Conservation (phyloP, 352 stramenopile genomes). For the Blastocystis sp. region DNA sequence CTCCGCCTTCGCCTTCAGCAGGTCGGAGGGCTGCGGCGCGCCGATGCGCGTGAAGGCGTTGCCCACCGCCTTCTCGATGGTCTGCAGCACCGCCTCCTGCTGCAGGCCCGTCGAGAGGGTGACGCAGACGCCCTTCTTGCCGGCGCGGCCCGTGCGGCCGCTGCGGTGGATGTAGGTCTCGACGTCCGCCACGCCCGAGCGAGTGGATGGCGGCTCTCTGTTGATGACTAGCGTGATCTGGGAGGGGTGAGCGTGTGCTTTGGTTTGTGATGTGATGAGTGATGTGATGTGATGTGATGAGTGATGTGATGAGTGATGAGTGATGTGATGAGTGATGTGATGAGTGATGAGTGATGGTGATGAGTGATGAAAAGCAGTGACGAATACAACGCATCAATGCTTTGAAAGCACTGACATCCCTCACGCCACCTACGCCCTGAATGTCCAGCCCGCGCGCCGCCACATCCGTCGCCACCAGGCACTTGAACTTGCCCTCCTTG, state of each 20-base stretch:
- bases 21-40: slow-evolving; percentile 80
- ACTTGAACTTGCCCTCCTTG: slow-evolving; percentile 85
- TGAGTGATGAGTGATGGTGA: no score
- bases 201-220: slow-evolving; percentile 93
- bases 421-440: slow-evolving; percentile 83
- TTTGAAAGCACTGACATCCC: slow-evolving; percentile 94
- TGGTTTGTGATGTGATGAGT: neutral
- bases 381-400: slow-evolving; percentile 90
- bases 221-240: slow-evolving; percentile 96
- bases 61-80: slow-evolving; percentile 82
- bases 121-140: slow-evolving; percentile 90
- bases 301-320: slow-evolving; percentile 61
- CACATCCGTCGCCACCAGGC: slow-evolving; percentile 93
- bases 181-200: slow-evolving; percentile 85
- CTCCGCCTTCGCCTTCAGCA: slow-evolving; percentile 81
- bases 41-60: slow-evolving; percentile 85
- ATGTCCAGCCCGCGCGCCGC: slow-evolving; percentile 93
- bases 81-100: slow-evolving; percentile 78
- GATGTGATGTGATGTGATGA: neutral
- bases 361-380: neutral
- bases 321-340: slow-evolving; percentile 51
- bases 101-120: slow-evolving; percentile 85
- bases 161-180: slow-evolving; percentile 97
- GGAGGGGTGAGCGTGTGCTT: neutral
- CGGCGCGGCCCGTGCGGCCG: slow-evolving; percentile 90